Percentiles rank a stretch among this genome's conserved stretches.
Evolutionary conservation across 139 green algal species (phyloP).

Genomic region (Chlamydomonas schloesseri): DNA sequence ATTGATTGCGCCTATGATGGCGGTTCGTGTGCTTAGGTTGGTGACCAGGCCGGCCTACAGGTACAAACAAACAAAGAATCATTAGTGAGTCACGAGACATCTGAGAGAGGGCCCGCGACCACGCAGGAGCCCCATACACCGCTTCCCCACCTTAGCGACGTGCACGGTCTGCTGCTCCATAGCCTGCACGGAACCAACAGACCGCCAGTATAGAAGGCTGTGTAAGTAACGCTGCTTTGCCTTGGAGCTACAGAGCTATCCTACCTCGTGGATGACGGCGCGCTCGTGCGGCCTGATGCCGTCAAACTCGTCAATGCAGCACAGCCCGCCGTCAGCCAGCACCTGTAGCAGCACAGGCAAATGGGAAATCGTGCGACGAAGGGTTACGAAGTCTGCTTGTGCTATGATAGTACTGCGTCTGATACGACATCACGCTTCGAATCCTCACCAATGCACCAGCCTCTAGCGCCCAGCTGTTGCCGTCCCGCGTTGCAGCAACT

Average conservation of each 20-base stretch:
- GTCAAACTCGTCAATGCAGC: conserved; percentile 94
- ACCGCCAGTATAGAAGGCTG: too few species aligned
- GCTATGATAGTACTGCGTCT: too few species aligned
- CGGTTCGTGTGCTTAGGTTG: conserved; percentile 81
- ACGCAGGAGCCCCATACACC: too few species aligned
- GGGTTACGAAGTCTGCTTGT: too few species aligned
- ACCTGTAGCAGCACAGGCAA: conserved; percentile 40
- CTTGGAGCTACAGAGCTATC: too few species aligned
- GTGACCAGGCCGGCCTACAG: conserved; percentile 88
- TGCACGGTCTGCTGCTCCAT: conserved; percentile 97
- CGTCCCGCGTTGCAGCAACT: conserved; percentile 83
- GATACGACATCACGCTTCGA: too few species aligned
- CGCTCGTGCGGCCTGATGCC: conserved; percentile 76
- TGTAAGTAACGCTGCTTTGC: too few species aligned
- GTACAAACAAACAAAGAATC: neutral
- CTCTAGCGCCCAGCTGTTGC: conserved; percentile 86
- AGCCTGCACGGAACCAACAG: conserved; percentile 51
- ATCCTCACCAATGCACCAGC: conserved; percentile 84
- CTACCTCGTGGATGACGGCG: conserved; percentile 84
- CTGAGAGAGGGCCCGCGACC: too few species aligned
- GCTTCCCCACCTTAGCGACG: conserved; percentile 90
- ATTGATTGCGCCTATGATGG: conserved; percentile 81
- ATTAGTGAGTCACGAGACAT: neutral
- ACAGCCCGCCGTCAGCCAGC: conserved; percentile 91
- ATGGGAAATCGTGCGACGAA: neutral